Percentiles rank a stretch among this genome's conserved stretches.
These are phyloP conservation scores for Apiotrichum mycotoxinovorans DNA, from an alignment of 1,284 basidiomycete genomes.

Conservation along the genomic window DNA sequence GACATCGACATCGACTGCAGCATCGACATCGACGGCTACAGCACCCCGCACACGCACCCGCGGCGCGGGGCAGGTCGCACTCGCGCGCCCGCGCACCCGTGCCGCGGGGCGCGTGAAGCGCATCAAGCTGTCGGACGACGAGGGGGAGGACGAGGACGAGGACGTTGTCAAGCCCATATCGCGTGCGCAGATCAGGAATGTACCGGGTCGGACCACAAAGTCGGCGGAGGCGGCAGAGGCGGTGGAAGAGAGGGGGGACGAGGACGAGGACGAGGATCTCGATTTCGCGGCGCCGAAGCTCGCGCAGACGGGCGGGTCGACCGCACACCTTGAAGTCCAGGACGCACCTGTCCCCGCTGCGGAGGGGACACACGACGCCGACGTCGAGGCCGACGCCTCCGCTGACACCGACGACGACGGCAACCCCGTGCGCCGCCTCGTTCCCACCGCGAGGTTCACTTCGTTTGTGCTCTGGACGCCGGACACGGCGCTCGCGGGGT, in stretches of 20 bases:
- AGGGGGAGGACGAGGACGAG: conserved; percentile 31
- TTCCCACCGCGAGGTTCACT: conserved; percentile 29
- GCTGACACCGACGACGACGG: neutral
- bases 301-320: too few relatives aligned
- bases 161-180: conserved; percentile 6
- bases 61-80: conserved; percentile 41
- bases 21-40: too few relatives aligned
- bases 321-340: too few relatives aligned
- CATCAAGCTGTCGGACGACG: conserved; percentile 33
- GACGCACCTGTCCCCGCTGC: too few relatives aligned
- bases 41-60: conserved; percentile 5
- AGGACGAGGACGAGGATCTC: conserved; percentile 2
- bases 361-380: neutral
- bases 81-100: conserved; percentile 26
- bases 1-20: too few relatives aligned
- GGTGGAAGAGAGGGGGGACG: neutral
- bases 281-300: conserved; percentile 1
- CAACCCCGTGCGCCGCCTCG: conserved; percentile 19
- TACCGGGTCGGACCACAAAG: neutral
- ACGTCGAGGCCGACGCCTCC: neutral
- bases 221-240: neutral
- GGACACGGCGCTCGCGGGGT: conserved; percentile 39
- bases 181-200: neutral
- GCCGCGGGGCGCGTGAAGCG: conserved; percentile 17
- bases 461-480: conserved; percentile 42